Conservation (phyloP, 2,329 filamentous ascomycete genomes). For the Triangularia verruculosa region DNA sequence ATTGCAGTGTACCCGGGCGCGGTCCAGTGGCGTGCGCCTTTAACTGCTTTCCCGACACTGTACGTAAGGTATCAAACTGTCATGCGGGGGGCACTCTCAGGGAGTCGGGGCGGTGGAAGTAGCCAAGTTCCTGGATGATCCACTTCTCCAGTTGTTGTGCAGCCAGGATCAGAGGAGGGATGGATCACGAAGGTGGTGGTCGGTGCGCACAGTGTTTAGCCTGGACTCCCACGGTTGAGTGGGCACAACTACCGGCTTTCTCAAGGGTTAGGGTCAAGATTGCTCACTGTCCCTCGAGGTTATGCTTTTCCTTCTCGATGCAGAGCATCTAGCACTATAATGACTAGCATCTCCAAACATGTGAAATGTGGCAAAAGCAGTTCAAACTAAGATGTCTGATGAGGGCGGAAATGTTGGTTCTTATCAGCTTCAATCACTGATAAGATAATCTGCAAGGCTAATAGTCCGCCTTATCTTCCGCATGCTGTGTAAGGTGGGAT, state of each 20-base stretch:
- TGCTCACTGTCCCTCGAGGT: background rate
- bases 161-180: background rate
- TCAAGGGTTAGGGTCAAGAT: background rate
- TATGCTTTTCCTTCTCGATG: background rate
- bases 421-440: background rate
- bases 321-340: background rate
- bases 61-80: background rate
- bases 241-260: background rate
- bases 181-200: constrained; percentile 7
- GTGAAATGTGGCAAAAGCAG: no score
- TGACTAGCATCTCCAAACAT: background rate
- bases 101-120: background rate
- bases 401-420: background rate
- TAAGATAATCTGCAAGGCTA: background rate
- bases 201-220: constrained; percentile 1
- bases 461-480: background rate
- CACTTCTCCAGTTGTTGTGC: constrained; percentile 1
- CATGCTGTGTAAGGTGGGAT: background rate
- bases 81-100: background rate
- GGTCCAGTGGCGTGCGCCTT: constrained; percentile 12
- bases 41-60: background rate
- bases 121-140: constrained; percentile 5
- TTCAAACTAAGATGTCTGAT: background rate
- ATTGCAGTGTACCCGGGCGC: constrained; percentile 11
- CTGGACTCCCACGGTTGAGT: background rate